Conservation (phyloP, 306 rosid species). For the Begonia masoniana region DNA sequence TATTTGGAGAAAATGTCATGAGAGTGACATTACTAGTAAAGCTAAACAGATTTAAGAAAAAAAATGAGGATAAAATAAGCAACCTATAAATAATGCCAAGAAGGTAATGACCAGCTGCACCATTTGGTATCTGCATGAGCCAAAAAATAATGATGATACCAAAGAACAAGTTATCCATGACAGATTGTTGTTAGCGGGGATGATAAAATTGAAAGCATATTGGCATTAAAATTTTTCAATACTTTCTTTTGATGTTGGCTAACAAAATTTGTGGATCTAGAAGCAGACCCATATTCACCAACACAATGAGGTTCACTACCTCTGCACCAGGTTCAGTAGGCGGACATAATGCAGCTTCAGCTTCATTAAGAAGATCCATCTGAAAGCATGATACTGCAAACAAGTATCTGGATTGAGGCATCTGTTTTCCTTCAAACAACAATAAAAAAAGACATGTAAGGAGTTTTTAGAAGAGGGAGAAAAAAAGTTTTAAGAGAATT, state of each 20-base stretch:
- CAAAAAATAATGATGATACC: conserved; percentile 8
- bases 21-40: neutral
- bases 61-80: conserved; percentile 8
- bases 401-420: conserved; percentile 98
- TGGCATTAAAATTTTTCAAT: too few species aligned
- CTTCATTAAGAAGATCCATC: conserved; percentile 84
- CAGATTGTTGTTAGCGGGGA: too few species aligned
- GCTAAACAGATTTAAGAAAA: conserved; percentile 1
- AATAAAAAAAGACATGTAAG: conserved; percentile 19
- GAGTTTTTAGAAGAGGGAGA: conserved; percentile 16
- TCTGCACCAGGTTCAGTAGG: conserved; percentile 69
- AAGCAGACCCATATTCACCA: neutral
- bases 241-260: too few species aligned
- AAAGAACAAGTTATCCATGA: too few species aligned
- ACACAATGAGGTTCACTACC: conserved; percentile 27
- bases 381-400: conserved; percentile 97
- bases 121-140: conserved; percentile 79
- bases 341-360: conserved; percentile 86
- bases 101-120: conserved; percentile 96
- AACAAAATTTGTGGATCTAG: neutral
- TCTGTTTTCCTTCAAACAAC: conserved; percentile 60
- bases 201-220: too few species aligned
- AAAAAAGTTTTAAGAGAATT: conserved; percentile 8
- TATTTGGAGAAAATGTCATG: too few species aligned
- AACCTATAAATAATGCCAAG: conserved; percentile 94